These are phyloP conservation scores for Phyllosticta citribraziliensis DNA, from an alignment of 2,329 filamentous ascomycete genomes.

Conservation along the genomic window DNA sequence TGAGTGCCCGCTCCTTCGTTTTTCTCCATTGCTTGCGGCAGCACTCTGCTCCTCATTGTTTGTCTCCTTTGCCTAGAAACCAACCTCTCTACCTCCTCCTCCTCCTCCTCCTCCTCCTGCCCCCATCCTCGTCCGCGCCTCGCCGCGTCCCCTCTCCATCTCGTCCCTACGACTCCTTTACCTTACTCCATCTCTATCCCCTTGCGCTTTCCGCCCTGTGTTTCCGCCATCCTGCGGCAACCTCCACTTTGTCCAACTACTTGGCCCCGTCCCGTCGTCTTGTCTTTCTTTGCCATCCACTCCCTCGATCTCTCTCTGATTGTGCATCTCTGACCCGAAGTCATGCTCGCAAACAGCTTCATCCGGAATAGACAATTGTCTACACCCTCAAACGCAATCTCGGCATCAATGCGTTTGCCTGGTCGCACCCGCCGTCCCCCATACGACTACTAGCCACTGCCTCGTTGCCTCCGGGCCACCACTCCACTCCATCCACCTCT, in stretches of 20 bases:
- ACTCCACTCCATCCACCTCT: not conserved
- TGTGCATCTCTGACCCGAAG: conserved; percentile 29
- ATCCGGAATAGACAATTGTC: conserved; percentile 19
- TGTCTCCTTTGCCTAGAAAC: conserved; percentile 7
- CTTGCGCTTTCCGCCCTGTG: conserved; percentile 9
- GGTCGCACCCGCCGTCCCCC: not conserved
- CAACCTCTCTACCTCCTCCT: conserved; percentile 19
- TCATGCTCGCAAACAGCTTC: conserved; percentile 34
- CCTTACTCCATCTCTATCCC: conserved; percentile 3
- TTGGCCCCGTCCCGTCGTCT: conserved; percentile 21
- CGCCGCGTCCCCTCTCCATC: conserved; percentile 11
- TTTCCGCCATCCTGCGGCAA: not conserved
- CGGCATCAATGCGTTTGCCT: conserved; percentile 13
- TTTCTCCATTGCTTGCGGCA: conserved; percentile 12
- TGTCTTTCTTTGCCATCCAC: conserved; percentile 18
- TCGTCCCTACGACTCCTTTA: conserved; percentile 16
- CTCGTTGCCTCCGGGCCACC: not conserved
- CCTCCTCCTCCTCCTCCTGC: conserved; percentile 15
- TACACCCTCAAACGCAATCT: conserved; percentile 17
- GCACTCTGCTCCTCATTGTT: conserved; percentile 9
- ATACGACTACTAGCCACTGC: not conserved
- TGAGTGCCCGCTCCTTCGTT: conserved; percentile 14
- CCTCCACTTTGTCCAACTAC: conserved; percentile 5
- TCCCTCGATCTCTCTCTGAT: conserved; percentile 14
- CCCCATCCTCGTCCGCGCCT: conserved; percentile 3